Base-by-base conservation (phyloP, 2,329 filamentous ascomycete genomes). In the Thelonectria olida region DNA sequence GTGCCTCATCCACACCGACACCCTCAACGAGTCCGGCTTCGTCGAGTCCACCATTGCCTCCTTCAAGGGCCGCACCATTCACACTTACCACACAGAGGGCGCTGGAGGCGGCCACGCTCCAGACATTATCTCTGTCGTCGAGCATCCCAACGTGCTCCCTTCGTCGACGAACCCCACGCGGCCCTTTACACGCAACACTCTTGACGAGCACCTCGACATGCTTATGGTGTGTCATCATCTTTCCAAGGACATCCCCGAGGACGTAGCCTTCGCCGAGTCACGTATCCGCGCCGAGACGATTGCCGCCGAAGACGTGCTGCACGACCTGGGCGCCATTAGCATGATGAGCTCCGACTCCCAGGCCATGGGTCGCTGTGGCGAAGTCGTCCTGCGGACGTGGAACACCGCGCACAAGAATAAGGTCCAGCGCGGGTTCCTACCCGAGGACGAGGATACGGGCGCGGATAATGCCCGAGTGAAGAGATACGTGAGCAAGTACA, bases 341-440 rank as follows among this genome's bases (percentile, higher is more conserved):
- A 98, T 98, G 94, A 97, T 98, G 92, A 93, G 89, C 62, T 94
- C 90, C 1, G 95, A 98, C 79, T 95, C 91, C 0, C 95, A 98
- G 79, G 95, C 95, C 71, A 98, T 98, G 95, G 95, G 95, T 58
- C 91, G 95, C 51, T 97, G 93, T 74, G 95, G 95, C 66, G 95
- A 98, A 80, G 95, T 98, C 54, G 88, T 98, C 62, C 83, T 96
- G 22, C 88, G 95, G 12, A 97, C 95, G 0, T 98, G 95, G 95
- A 94, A 97, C 78, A 98, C 95, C 2, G 95, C 95, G 1, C 93
- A 97, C 80, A 97, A 97, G 86, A 98, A 98, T 76, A 97, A 97
- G 79, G 75, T 89, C 17, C 93, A 97, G 79, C 86, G 94, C 8
- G 95, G 95, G 0, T 73, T 78, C 1, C 79, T 98, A 25, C 81